Evolutionary conservation across 2,329 filamentous ascomycete species (phyloP).

Genomic region (Tolypocladium ophioglossoides): DNA sequence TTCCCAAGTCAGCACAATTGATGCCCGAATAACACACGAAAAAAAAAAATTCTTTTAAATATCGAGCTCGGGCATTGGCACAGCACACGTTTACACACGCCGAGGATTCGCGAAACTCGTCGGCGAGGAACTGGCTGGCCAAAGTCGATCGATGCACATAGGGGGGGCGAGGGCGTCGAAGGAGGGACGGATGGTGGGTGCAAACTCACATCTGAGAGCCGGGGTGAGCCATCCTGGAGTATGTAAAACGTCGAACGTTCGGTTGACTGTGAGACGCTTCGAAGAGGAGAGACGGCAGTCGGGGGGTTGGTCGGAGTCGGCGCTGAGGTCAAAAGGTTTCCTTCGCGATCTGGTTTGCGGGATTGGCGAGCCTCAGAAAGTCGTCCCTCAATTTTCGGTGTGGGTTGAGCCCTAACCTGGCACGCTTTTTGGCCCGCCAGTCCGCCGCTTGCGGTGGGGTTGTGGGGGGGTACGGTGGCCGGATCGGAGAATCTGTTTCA

Average conservation of each 20-base stretch:
- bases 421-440: not conserved
- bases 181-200: not conserved
- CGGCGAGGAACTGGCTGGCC: not conserved
- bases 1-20: conserved; percentile 1
- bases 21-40: not conserved
- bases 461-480: not conserved
- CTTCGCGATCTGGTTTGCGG: conserved; percentile 5
- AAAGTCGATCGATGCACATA: not conserved
- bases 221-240: conserved; percentile 48
- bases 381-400: conserved; percentile 11
- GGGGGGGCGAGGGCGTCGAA: not conserved
- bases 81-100: not conserved
- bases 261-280: conserved; percentile 18
- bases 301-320: conserved; percentile 1
- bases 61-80: not conserved
- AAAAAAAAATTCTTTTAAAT: too few relatives aligned
- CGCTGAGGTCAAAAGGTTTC: conserved; percentile 3
- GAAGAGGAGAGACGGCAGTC: not conserved
- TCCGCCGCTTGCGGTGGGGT: not conserved
- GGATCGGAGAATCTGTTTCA: conserved; percentile 10
- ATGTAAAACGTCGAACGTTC: conserved; percentile 10
- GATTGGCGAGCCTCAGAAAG: conserved; percentile 3
- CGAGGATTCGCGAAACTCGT: not conserved
- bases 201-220: conserved; percentile 51
- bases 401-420: conserved; percentile 20